Base-by-base conservation (phyloP, 805 yeast genomes). In the Cyberlindnera suaveolens region DNA sequence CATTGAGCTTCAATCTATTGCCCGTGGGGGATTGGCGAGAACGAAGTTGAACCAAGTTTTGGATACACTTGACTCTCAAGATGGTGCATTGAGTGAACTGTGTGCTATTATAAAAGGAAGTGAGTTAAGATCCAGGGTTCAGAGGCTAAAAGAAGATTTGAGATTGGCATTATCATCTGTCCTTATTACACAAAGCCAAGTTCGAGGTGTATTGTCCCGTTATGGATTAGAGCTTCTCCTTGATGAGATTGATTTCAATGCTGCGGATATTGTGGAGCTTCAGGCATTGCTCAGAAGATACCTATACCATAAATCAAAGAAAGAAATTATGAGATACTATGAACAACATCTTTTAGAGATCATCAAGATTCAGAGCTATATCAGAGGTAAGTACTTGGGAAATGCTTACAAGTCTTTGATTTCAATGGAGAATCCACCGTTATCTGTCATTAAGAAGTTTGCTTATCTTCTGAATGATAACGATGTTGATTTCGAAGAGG, bases 401-500 rank as follows among this genome's bases (percentile, higher is more conserved):
- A 71, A 68, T 30, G 93, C 96, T 1, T 93, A 87, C 63, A 75
- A 74, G 46, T 76, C 85, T 3, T 67, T 93, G 44, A 76, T 86
- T 39, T 73, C 76, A 9, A 79, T 76, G 60, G 75, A 73, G 32
- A 82, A 85, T 54, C 97, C 98, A 1, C 85, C 95, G 0, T 64
- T 93, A 39, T 65, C 80, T 29, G 85, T 87, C 1, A 81, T 93
- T 19, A 75, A 80, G 52, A 80, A 78, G 44, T 93, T 89, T 63
- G 85, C 90, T 3, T 77, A 78, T 51, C 63, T 93, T 34, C 64
- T 93, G 36, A 82, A 84, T 45, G 88, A 81, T 49, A 79, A 77
- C 47, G 86, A 82, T 41, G 68, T 72, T 13, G 96, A 87, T 54
- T 81, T 81, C 57, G 85, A 80, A 40, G 82, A 84, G 47, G 96